These are phyloP conservation scores for Synura sp. DNA, from an alignment of 352 stramenopile species.

Conservation along the genomic window DNA sequence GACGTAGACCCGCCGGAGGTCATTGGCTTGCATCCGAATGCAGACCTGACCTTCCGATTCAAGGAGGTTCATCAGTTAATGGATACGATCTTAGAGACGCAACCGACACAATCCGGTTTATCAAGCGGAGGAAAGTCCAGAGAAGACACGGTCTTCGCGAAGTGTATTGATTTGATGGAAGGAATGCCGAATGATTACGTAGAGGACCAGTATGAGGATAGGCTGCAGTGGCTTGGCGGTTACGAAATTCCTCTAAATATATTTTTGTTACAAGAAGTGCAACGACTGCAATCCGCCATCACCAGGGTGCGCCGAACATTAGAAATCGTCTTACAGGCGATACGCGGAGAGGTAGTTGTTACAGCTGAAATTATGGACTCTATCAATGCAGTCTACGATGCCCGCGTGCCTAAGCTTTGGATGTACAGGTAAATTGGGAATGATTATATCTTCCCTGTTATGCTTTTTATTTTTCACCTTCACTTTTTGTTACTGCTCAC, in stretches of 20 bases:
- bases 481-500: background rate
- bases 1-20: conserved; percentile 88
- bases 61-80: conserved; percentile 82
- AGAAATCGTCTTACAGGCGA: conserved; percentile 79
- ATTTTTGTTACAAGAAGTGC: conserved; percentile 89
- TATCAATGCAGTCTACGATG: conserved; percentile 84
- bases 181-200: conserved; percentile 77
- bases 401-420: conserved; percentile 80
- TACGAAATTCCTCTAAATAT: conserved; percentile 86
- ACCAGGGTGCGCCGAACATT: conserved; percentile 77
- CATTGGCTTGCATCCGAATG: conserved; percentile 90
- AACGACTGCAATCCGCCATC: conserved; percentile 82
- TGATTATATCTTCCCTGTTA: background rate
- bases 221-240: conserved; percentile 57
- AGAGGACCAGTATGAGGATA: conserved; percentile 50
- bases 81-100: conserved; percentile 81
- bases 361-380: conserved; percentile 78
- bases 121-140: conserved; percentile 55
- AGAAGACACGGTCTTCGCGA: conserved; percentile 85
- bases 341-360: conserved; percentile 87
- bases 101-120: conserved; percentile 63
- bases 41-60: conserved; percentile 86
- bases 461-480: background rate
- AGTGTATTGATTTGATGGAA: conserved; percentile 77
- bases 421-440: conserved; percentile 54